Evolutionary conservation across 306 rosid genomes (phyloP).

Genomic region (Quercus dentata): DNA sequence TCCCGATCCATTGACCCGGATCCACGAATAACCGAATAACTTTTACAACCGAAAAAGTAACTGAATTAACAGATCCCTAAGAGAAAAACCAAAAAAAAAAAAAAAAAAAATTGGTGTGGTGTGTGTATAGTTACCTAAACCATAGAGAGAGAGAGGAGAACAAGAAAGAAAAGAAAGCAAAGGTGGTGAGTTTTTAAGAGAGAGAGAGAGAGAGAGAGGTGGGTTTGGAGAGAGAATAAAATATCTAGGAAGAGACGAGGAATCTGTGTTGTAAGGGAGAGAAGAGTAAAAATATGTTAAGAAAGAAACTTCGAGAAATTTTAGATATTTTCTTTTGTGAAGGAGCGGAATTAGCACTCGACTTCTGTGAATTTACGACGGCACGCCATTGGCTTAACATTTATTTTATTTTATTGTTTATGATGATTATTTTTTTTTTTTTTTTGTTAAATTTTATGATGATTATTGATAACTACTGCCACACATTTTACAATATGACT

Average conservation of each 20-base stretch:
- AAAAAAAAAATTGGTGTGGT: no score
- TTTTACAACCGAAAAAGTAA: background rate
- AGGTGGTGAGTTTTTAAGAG: background rate
- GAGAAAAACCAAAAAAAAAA: no score
- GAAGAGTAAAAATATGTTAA: constrained; percentile 1
- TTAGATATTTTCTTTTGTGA: constrained; percentile 38
- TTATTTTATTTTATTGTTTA: background rate
- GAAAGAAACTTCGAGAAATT: constrained; percentile 62
- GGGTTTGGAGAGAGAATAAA: background rate
- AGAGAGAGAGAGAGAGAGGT: no score
- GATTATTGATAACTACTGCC: no score
- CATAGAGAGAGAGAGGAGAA: background rate
- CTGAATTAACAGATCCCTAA: no score
- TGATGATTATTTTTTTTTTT: background rate
- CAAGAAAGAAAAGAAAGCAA: constrained; percentile 12
- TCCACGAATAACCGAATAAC: background rate
- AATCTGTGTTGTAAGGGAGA: constrained; percentile 9
- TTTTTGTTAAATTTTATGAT: no score
- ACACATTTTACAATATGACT: no score
- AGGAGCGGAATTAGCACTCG: background rate
- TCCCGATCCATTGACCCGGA: constrained; percentile 62
- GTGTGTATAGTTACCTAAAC: no score
- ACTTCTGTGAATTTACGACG: constrained; percentile 2
- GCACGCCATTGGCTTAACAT: constrained; percentile 17
- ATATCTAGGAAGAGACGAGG: background rate